Base-by-base conservation (phyloP, 345 rosid species). In the Populus ilicifolia region DNA sequence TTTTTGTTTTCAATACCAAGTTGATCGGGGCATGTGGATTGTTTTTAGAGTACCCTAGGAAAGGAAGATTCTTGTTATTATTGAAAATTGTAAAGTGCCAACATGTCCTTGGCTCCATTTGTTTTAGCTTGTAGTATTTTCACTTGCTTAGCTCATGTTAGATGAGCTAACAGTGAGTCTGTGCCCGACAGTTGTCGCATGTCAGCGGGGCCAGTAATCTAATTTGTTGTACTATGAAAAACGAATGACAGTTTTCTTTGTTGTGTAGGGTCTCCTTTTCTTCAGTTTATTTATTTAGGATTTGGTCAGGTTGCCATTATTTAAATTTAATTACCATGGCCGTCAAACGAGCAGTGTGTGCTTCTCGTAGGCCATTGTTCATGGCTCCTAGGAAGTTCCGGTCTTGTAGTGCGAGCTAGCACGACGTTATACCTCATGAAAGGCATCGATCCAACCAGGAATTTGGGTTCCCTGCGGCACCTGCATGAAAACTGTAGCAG, bases 1-100 rank as follows among this genome's bases (percentile, higher is more conserved):
- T 78, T 85, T 85, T 84, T 80, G 68, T 78, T 67, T 64, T 80
- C 77, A 80, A 75, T 80, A 44, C 78, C 75, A 68, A 30, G 75
- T 75, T 78, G 81, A 75, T 73, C 77, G 88, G 83, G 88, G 82
- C 76, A 65, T 46, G 71, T 59, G 63, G 64, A 25, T 72, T 61
- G 46, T 69, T 33, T 5, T 52, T 80, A 66, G 25, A 73, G 75
- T 27, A 71, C 39, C 70, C 65, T 63, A 48, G 72, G 67, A 68
- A 84, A 77, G 74, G 7, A 77, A 67, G 39, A 62, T 77, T 77
- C 67, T 77, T 72, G 75, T 72, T 66, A 25, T 12, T 54, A 65
- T 44, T 44, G 39, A 69, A 68, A 78, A 74, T 70, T 80, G 84
- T 75, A 69, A 29, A 80, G 76, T 65, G 38, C 70, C 35, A 21